These are phyloP conservation scores for Cercophora sp. DNA, from an alignment of 495 filamentous ascomycete genomes.

Conservation along the genomic window DNA sequence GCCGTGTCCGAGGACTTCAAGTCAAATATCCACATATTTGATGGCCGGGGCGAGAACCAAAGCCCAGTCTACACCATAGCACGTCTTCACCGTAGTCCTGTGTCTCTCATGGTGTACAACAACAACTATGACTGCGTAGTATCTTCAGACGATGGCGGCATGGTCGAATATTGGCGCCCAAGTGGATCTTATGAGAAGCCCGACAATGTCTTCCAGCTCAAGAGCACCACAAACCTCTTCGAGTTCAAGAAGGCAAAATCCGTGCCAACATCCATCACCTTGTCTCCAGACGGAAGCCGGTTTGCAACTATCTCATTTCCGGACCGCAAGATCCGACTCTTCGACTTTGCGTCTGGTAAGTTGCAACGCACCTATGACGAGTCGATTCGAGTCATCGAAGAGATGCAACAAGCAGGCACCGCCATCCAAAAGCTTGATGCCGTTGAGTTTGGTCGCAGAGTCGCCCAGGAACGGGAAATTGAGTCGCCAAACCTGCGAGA, in stretches of 20 bases:
- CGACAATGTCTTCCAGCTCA: conserved; percentile 83
- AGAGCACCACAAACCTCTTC: conserved; percentile 89
- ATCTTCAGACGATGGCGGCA: conserved; percentile 83
- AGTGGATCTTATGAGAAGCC: conserved; percentile 82
- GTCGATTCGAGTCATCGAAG: conserved; percentile 75
- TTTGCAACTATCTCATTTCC: conserved; percentile 92
- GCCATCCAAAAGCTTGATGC: conserved; percentile 73
- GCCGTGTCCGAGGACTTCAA: conserved; percentile 82
- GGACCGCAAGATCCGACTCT: conserved; percentile 86
- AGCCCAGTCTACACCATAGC: conserved; percentile 69
- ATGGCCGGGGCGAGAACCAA: conserved; percentile 78
- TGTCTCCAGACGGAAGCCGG: conserved; percentile 78
- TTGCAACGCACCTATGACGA: conserved; percentile 92
- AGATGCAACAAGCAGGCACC: conserved; percentile 92
- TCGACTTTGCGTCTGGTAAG: conserved; percentile 86
- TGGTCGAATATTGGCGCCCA: conserved; percentile 96
- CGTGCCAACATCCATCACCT: conserved; percentile 73
- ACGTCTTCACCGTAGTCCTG: conserved; percentile 70
- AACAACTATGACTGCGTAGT: conserved; percentile 83
- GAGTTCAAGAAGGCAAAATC: conserved; percentile 96
- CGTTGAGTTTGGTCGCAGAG: conserved; percentile 84
- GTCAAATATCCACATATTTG: conserved; percentile 72
- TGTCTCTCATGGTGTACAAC: conserved; percentile 85
- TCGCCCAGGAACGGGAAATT: conserved; percentile 84
- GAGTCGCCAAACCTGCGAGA: conserved; percentile 60